Evolutionary conservation across 2,329 filamentous ascomycete genomes (phyloP).

Genomic region (Calycina herbarum): DNA sequence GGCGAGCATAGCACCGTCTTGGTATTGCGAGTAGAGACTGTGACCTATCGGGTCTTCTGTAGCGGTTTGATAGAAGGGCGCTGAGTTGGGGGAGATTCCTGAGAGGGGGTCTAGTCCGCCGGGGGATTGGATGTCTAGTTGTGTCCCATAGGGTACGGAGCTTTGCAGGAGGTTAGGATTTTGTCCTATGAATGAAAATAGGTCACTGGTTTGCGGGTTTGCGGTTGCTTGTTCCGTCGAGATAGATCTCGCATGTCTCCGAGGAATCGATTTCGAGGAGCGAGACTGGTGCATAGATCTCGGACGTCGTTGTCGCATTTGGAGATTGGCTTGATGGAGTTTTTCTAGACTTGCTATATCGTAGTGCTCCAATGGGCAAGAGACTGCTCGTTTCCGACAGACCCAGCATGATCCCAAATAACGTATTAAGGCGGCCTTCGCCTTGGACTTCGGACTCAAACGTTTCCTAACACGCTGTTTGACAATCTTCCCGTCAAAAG

Average conservation of each 20-base stretch:
- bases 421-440: slow-evolving; percentile 35
- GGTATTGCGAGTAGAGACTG: slow-evolving; percentile 23
- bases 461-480: slow-evolving; percentile 25
- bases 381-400: slow-evolving; percentile 28
- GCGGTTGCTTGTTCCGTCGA: slow-evolving; percentile 16
- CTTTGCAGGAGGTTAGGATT: slow-evolving; percentile 17
- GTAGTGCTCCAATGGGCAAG: slow-evolving; percentile 35
- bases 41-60: slow-evolving; percentile 12
- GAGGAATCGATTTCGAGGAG: not conserved
- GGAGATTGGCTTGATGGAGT: slow-evolving; percentile 13
- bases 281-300: slow-evolving; percentile 20
- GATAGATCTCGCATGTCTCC: slow-evolving; percentile 4
- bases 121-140: slow-evolving; percentile 22
- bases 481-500: slow-evolving; percentile 31
- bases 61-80: slow-evolving; percentile 9
- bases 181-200: slow-evolving; percentile 29
- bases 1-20: slow-evolving; percentile 27
- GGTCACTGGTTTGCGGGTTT: slow-evolving; percentile 18
- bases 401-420: slow-evolving; percentile 30
- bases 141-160: slow-evolving; percentile 1
- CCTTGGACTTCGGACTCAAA: slow-evolving; percentile 26
- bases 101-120: slow-evolving; percentile 14
- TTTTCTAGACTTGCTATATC: slow-evolving; percentile 31
- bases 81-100: slow-evolving; percentile 16
- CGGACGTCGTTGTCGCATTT: slow-evolving; percentile 9